Base-by-base conservation (phyloP, 495 filamentous ascomycete genomes). In the Talaromyces trachyspermus region DNA sequence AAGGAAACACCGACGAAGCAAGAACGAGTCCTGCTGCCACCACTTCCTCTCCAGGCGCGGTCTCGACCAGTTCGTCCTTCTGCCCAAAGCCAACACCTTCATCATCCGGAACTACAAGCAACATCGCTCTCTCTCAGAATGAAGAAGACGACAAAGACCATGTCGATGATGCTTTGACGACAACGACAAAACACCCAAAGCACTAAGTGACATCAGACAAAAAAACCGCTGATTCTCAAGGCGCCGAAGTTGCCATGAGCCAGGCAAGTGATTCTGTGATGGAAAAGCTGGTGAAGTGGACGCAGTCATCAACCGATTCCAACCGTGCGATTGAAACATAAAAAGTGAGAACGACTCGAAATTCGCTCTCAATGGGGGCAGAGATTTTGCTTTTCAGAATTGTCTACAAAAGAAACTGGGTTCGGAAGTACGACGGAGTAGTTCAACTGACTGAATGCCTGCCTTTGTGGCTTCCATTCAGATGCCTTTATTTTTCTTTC, bases 1-100 rank as follows among this genome's bases (percentile, higher is more conserved):
- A 42, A 35, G 7, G 19, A 29, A 51, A 56, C 43, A 59, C 56
- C n/a, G 53, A 57, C 15, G 49, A 51, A 19, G 3, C 30, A 46
- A 46, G 37, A 36, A 26, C 44, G 44, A 12, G 44, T 46, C 12
- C 18, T 46, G 17, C 18, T 46, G 14, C 44, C 44, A 32, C 44
- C 44, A 22, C 44, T 46, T 18, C 44, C 44, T 24, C 29, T 46
- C 15, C 44, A 46, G 29, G 19, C 44, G 17, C 44, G 30, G 19
- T 46, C 44, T 18, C 27, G 17, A 35, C 44, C 44, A 7, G 44
- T 46, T 15, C 44, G 44, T 4, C 22, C 44, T n/a, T 46, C 44
- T 20, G 44, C 44, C 8, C 44, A 33, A 17, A 36, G 17, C 4
- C 44, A 19, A 24, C 30, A 23, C 17, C 29, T 24, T 46, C 44